Evolutionary conservation across 768 basidiomycete genomes (phyloP), one percentile per base, ranked within the genome.

Genomic region (Ramaria sp.): DNA sequence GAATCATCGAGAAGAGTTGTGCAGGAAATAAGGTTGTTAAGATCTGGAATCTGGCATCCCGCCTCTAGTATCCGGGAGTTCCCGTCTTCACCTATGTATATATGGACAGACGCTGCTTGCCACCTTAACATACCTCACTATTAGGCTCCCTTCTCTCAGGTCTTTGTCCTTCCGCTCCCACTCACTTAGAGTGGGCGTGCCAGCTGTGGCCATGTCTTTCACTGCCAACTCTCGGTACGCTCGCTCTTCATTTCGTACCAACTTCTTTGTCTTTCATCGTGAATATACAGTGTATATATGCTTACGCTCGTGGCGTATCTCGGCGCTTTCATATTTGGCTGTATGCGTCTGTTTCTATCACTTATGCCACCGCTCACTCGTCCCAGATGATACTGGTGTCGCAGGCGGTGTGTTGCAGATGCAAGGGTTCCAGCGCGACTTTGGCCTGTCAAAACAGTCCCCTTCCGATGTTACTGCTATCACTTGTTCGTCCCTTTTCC

Each of bases 321-420:
- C 10, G 54, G 54, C 17, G 54, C 54, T 1, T 56, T 56, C 27
- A 56, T 56, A 5, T 56, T 56, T 27, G 54, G 54, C 30, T 56
- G 54, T 56, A 56, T 47, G 54, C 20, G 17, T 17, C 12, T 38
- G 12, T 24, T 45, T 19, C 30, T 54, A 10, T 45, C 24, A 1
- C 42, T 17, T 46, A 1, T 33, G 22, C 13, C 12, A 42, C 13
- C 12, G 19, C 30, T 45, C 53, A 20, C 39, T 53, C 13, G 4
- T 15, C 15, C 20, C 30, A 56, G 54, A 56, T 49, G 54, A 56
- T 33, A 56, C 54, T 12, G 86, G 87, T 65, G 69, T 83, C 53
- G 80, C 78, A 38, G 81, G 81, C 24, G 87, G 86, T 54, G 83
- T 91, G 52, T 81, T 91, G 19, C 72, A 75, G 47, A 78, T 82